These are phyloP conservation scores for Vanrija sp. DNA, from an alignment of 1,284 basidiomycete species.

Conservation along the genomic window DNA sequence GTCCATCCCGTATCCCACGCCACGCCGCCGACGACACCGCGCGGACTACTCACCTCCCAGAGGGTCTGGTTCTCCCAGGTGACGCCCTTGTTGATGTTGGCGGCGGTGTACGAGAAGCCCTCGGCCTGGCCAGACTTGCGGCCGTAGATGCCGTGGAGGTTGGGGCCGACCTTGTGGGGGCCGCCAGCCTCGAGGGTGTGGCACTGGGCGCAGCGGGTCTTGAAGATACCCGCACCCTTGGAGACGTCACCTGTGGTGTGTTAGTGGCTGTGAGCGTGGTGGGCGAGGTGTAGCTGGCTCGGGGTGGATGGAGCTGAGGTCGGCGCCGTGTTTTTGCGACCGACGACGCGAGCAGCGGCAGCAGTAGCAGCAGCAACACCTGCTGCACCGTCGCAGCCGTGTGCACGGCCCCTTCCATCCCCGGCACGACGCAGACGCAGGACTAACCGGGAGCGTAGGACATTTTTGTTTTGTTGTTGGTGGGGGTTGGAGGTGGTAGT, in stretches of 20 bases:
- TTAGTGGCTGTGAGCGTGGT: background rate
- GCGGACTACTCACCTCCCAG: slow-evolving; percentile 41
- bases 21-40: background rate
- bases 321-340: too few species aligned
- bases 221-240: slow-evolving; percentile 75
- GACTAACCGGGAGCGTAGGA: slow-evolving; percentile 16
- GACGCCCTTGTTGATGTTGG: slow-evolving; percentile 94
- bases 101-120: slow-evolving; percentile 88
- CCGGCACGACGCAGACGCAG: background rate
- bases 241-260: slow-evolving; percentile 65
- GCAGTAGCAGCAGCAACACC: background rate
- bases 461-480: slow-evolving; percentile 8
- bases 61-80: slow-evolving; percentile 57
- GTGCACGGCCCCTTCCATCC: background rate
- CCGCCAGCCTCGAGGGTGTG: slow-evolving; percentile 85
- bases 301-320: too few species aligned
- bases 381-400: background rate
- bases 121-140: slow-evolving; percentile 85
- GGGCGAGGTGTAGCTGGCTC: too few species aligned
- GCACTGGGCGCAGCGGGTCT: slow-evolving; percentile 94
- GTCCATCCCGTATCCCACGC: too few species aligned
- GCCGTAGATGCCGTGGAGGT: slow-evolving; percentile 84
- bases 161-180: slow-evolving; percentile 71
- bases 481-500: background rate
- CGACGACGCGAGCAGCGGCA: background rate